Percentiles rank a stretch among this genome's conserved stretches.
Conservation (phyloP, 768 basidiomycete species). For the Lactifluus subvellereus region DNA sequence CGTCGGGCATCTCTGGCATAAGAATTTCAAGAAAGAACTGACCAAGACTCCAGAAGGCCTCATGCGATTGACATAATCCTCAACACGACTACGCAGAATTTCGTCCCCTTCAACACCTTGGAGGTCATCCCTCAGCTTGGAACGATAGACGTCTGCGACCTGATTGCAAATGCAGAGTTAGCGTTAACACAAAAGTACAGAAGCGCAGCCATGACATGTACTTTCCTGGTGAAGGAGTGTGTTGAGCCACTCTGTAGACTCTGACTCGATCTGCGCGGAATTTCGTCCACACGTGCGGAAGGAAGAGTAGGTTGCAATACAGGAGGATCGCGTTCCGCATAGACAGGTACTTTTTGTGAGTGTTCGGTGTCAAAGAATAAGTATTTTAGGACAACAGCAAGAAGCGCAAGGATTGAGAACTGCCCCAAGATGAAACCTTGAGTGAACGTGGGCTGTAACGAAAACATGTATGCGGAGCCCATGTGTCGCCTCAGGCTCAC, state of each 20-base stretch:
- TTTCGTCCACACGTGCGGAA: conserved; percentile 1
- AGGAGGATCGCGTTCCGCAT: conserved; percentile 6
- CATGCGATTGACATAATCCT: conserved; percentile 73
- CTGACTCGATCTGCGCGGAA: conserved; percentile 36
- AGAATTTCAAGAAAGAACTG: conserved; percentile 27
- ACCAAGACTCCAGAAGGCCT: conserved; percentile 68
- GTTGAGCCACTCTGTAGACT: conserved; percentile 92
- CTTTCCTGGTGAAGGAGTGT: conserved; percentile 73
- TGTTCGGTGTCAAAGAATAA: conserved; percentile 83
- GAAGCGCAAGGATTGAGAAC: conserved; percentile 73
- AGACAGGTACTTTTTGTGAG: conserved; percentile 49
- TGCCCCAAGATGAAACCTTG: conserved; percentile 93
- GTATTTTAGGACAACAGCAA: conserved; percentile 83
- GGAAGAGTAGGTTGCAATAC: neutral
- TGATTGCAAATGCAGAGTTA: neutral
- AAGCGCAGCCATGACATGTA: conserved; percentile 2
- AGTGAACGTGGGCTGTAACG: conserved; percentile 85
- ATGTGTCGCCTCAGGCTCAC: conserved; percentile 1
- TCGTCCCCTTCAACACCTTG: conserved; percentile 76
- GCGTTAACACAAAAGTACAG: neutral
- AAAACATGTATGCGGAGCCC: conserved; percentile 52
- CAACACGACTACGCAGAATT: conserved; percentile 69
- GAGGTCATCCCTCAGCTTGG: conserved; percentile 67
- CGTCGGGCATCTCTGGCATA: neutral
- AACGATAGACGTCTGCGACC: conserved; percentile 69